Evolutionary conservation across 2,329 filamentous ascomycete genomes (phyloP).

Genomic region (Aspergillus sp.): DNA sequence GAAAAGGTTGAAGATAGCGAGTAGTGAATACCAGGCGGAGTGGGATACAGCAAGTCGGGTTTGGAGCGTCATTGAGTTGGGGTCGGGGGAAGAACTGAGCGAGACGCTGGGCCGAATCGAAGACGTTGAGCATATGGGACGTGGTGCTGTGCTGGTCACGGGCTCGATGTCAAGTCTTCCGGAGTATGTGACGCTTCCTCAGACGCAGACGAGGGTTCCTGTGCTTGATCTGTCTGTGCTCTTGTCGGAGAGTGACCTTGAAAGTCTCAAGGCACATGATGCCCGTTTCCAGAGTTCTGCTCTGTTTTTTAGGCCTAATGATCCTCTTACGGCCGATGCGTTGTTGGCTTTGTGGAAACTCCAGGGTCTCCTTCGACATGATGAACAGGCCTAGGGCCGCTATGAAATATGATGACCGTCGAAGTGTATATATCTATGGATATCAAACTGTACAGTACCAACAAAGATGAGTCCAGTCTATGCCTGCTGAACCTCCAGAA

Average conservation of each 20-base stretch:
- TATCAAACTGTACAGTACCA: slow-evolving; percentile 1
- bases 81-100: slow-evolving; percentile 13
- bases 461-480: not conserved
- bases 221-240: slow-evolving; percentile 30
- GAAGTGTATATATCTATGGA: not conserved
- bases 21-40: slow-evolving; percentile 12
- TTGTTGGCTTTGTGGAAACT: slow-evolving; percentile 35
- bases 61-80: slow-evolving; percentile 20
- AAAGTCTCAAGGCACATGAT: slow-evolving; percentile 18
- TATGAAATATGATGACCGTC: not conserved
- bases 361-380: slow-evolving; percentile 20
- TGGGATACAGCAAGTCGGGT: slow-evolving; percentile 12
- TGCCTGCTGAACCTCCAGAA: slow-evolving; percentile 38
- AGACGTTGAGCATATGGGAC: slow-evolving; percentile 20
- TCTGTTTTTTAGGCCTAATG: slow-evolving; percentile 29
- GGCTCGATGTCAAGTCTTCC: slow-evolving; percentile 10
- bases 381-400: not conserved
- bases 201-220: slow-evolving; percentile 24
- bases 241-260: slow-evolving; percentile 23
- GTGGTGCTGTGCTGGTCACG: slow-evolving; percentile 24
- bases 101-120: slow-evolving; percentile 15
- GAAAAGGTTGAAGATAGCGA: slow-evolving; percentile 29
- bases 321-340: slow-evolving; percentile 18
- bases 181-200: slow-evolving; percentile 24
- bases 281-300: slow-evolving; percentile 24